These are phyloP conservation scores for Calonectria pseudoreteaudii DNA, from an alignment of 2,329 filamentous ascomycete genomes.

Conservation along the genomic window DNA sequence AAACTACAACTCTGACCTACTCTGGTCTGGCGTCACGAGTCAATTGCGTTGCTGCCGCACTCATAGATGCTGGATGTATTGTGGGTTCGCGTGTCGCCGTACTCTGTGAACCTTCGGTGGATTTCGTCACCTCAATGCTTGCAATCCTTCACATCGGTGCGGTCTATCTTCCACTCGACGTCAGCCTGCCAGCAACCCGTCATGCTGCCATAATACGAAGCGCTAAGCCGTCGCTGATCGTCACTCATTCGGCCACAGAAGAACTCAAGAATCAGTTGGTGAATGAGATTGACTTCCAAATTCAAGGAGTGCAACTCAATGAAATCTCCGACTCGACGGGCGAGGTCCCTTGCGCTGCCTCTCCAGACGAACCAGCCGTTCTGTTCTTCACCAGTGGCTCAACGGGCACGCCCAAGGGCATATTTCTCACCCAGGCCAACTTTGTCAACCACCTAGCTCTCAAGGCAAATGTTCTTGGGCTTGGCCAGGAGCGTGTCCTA, in stretches of 20 bases:
- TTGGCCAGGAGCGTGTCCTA: constrained; percentile 45
- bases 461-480: constrained; percentile 25
- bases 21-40: background rate
- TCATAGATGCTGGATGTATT: background rate
- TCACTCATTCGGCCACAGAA: constrained; percentile 9
- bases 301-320: background rate
- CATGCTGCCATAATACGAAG: constrained; percentile 46
- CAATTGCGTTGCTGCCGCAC: background rate
- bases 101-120: constrained; percentile 50
- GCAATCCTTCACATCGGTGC: constrained; percentile 54
- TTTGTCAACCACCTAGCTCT: constrained; percentile 46
- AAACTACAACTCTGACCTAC: background rate
- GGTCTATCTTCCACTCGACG: constrained; percentile 56
- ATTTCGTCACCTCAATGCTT: constrained; percentile 52
- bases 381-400: constrained; percentile 50
- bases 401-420: constrained; percentile 55
- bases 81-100: constrained; percentile 41
- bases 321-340: constrained; percentile 12
- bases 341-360: background rate
- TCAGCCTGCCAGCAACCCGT: constrained; percentile 40
- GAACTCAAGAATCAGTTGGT: background rate
- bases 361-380: constrained; percentile 31
- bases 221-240: constrained; percentile 46
- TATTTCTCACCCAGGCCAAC: constrained; percentile 46
- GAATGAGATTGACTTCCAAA: background rate